Percentiles rank a stretch among this genome's conserved stretches.
Conservation (phyloP, 2,329 filamentous ascomycete genomes). For the Fusarium floridanum region DNA sequence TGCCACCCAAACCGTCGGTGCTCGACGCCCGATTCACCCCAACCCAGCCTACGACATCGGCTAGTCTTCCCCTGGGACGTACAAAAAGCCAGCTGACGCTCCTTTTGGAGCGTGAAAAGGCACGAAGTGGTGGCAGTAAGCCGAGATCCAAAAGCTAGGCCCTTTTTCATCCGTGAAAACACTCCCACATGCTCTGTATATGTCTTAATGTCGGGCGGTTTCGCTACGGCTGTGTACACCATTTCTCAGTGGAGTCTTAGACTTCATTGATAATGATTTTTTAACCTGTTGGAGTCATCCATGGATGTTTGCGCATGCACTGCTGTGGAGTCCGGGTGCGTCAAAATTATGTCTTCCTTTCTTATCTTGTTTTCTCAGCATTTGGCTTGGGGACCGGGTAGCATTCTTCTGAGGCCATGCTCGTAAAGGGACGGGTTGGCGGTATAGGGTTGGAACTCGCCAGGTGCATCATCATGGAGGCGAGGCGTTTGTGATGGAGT, state of each 20-base stretch:
- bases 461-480: constrained; percentile 18
- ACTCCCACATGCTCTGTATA: constrained; percentile 12
- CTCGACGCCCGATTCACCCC: constrained; percentile 60
- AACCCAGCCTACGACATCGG: constrained; percentile 61
- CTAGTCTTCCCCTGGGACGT: constrained; percentile 64
- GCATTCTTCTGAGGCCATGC: neutral
- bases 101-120: constrained; percentile 67
- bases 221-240: constrained; percentile 14
- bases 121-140: constrained; percentile 48
- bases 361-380: constrained; percentile 7
- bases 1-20: constrained; percentile 43
- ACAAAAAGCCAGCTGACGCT: constrained; percentile 72
- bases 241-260: constrained; percentile 1
- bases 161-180: constrained; percentile 20
- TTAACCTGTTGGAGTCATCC: neutral
- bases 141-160: constrained; percentile 45
- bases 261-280: constrained; percentile 9
- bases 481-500: constrained; percentile 25
- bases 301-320: constrained; percentile 5
- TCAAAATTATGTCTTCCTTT: constrained; percentile 7
- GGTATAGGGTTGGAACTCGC: constrained; percentile 1
- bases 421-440: neutral
- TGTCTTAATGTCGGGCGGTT: constrained; percentile 9
- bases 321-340: constrained; percentile 25
- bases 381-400: constrained; percentile 2